These are phyloP conservation scores for Rhodotorula glutinis DNA, from an alignment of 1,284 basidiomycete species.

Conservation along the genomic window DNA sequence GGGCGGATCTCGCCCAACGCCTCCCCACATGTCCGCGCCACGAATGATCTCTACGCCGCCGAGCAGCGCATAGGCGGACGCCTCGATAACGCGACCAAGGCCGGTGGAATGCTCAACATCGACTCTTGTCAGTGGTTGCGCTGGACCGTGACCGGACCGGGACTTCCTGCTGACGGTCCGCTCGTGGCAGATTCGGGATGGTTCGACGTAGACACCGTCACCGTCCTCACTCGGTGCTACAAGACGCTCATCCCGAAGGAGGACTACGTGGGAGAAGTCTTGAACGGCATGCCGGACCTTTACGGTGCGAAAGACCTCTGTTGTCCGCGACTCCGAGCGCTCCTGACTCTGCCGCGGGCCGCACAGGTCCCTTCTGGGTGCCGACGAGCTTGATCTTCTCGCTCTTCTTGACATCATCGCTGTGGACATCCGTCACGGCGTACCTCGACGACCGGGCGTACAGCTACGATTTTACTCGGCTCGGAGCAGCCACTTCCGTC, in stretches of 20 bases:
- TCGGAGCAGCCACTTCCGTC: constrained; percentile 73
- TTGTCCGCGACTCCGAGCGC: background rate
- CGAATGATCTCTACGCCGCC: constrained; percentile 25
- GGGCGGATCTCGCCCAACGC: constrained; percentile 38
- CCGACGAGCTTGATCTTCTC: constrained; percentile 85
- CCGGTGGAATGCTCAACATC: constrained; percentile 35
- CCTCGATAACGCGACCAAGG: constrained; percentile 34
- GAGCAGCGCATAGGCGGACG: constrained; percentile 22
- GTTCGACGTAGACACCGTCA: constrained; percentile 53
- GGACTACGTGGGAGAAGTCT: constrained; percentile 51
- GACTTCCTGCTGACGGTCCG: background rate
- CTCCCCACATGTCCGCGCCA: constrained; percentile 23
- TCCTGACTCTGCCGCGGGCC: background rate
- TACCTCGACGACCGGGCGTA: constrained; percentile 68
- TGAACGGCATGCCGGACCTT: constrained; percentile 53
- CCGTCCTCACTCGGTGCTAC: constrained; percentile 50
- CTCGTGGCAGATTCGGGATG: constrained; percentile 48
- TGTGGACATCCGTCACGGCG: constrained; percentile 73
- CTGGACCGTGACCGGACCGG: background rate
- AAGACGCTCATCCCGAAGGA: constrained; percentile 51
- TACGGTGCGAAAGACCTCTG: constrained; percentile 48
- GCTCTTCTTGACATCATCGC: constrained; percentile 84
- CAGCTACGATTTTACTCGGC: constrained; percentile 76
- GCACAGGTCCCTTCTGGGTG: constrained; percentile 84
- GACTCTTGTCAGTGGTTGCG: constrained; percentile 28